Evolutionary conservation across 805 yeast species (phyloP).

Genomic region (Teunomyces kruisii): DNA sequence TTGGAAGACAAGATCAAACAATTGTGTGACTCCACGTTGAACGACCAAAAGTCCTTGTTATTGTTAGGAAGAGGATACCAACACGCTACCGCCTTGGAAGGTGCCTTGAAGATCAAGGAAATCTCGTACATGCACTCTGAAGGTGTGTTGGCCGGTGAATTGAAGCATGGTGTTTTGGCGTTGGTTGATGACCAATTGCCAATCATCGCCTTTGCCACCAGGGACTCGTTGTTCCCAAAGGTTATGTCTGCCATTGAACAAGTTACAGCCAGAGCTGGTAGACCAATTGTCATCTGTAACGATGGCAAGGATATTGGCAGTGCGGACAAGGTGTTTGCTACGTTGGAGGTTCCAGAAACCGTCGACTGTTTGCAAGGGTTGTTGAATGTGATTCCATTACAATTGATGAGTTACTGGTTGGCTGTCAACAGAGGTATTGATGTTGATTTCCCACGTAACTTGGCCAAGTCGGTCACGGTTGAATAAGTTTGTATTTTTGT

Average conservation of each 20-base stretch:
- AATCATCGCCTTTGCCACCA: constrained; percentile 91
- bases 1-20: constrained; percentile 73
- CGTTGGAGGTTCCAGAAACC: constrained; percentile 89
- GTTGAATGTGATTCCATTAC: constrained; percentile 90
- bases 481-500: constrained; percentile 54
- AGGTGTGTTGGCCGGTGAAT: constrained; percentile 98
- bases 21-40: constrained; percentile 70
- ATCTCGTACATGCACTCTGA: constrained; percentile 98
- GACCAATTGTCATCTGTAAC: constrained; percentile 90
- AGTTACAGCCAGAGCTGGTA: constrained; percentile 95
- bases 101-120: constrained; percentile 97
- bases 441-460: constrained; percentile 97
- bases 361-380: constrained; percentile 98
- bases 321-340: constrained; percentile 57
- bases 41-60: constrained; percentile 81
- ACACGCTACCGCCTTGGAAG: constrained; percentile 95
- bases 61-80: constrained; percentile 97
- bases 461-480: constrained; percentile 97
- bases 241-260: constrained; percentile 94
- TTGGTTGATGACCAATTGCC: constrained; percentile 93
- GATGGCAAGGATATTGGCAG: constrained; percentile 69
- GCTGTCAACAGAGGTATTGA: constrained; percentile 94
- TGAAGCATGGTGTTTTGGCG: constrained; percentile 97
- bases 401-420: constrained; percentile 94
- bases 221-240: constrained; percentile 94